Evolutionary conservation across 106 monocot genomes (phyloP).

Genomic region (Acanthochlamys bracteata): DNA sequence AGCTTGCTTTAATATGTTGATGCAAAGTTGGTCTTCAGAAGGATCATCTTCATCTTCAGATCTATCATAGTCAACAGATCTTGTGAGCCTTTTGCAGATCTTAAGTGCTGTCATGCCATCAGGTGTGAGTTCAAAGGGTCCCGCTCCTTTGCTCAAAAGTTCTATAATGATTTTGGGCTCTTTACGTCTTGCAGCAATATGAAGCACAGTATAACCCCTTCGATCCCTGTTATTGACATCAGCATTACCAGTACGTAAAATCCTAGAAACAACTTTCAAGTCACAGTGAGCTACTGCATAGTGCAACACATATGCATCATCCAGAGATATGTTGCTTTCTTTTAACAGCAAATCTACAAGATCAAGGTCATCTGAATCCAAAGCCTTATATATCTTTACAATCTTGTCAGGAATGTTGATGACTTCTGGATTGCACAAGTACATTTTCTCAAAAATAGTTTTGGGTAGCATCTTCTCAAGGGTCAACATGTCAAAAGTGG

Average conservation of each 20-base stretch:
- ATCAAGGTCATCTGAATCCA: slow-evolving; percentile 82
- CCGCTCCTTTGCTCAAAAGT: slow-evolving; percentile 69
- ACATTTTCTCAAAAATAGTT: slow-evolving; percentile 40
- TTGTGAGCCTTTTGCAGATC: slow-evolving; percentile 70
- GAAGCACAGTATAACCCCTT: slow-evolving; percentile 67
- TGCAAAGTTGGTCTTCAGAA: slow-evolving; percentile 59
- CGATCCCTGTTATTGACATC: slow-evolving; percentile 68
- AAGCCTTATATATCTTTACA: slow-evolving; percentile 52
- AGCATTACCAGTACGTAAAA: slow-evolving; percentile 59
- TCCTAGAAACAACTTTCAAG: slow-evolving; percentile 44
- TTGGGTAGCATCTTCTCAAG: slow-evolving; percentile 64
- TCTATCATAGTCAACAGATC: slow-evolving; percentile 30
- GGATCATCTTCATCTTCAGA: slow-evolving; percentile 30
- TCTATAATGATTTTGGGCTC: slow-evolving; percentile 70
- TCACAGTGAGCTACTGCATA: slow-evolving; percentile 79
- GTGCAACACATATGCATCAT: slow-evolving; percentile 79
- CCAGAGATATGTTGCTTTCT: slow-evolving; percentile 48
- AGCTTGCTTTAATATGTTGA: slow-evolving; percentile 74
- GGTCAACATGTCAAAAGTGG: slow-evolving; percentile 43
- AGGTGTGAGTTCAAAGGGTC: slow-evolving; percentile 39
- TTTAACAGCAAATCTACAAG: slow-evolving; percentile 64
- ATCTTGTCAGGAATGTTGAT: slow-evolving; percentile 33
- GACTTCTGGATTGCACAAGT: slow-evolving; percentile 10
- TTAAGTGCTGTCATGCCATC: slow-evolving; percentile 70
- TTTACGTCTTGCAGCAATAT: slow-evolving; percentile 68